Evolutionary conservation across 1,139 yeast species (phyloP).

Genomic region (Casaregolazyma suthepensis): DNA sequence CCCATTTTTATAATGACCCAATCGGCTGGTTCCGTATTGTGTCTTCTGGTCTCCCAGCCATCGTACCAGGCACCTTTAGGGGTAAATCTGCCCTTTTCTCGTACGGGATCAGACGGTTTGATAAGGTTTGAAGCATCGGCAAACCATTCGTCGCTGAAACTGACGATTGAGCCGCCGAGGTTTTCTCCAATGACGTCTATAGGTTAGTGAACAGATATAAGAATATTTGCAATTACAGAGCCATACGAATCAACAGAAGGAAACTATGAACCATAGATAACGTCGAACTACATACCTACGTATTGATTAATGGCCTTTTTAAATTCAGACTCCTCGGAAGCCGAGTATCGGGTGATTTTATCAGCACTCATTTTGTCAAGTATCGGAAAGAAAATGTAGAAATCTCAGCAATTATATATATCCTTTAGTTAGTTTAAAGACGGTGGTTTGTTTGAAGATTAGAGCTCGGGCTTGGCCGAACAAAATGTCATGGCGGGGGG

Average conservation of each 20-base stretch:
- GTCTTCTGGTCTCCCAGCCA: slow-evolving; percentile 98
- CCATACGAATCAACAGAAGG: no score
- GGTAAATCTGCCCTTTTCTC: slow-evolving; percentile 73
- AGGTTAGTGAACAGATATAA: not conserved
- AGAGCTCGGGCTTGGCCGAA: not conserved
- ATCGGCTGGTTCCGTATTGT: slow-evolving; percentile 75
- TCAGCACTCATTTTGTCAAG: not conserved
- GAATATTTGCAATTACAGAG: no score
- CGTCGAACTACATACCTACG: slow-evolving; percentile 13
- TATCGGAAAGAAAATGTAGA: not conserved
- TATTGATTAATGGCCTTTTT: slow-evolving; percentile 19
- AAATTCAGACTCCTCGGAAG: slow-evolving; percentile 17
- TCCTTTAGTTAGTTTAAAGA: no score
- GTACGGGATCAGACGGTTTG: slow-evolving; percentile 69
- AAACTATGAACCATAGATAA: not conserved
- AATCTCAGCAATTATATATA: not conserved
- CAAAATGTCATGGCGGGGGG: not conserved
- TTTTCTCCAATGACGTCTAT: slow-evolving; percentile 73
- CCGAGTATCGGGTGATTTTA: slow-evolving; percentile 3
- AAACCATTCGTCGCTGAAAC: slow-evolving; percentile 86
- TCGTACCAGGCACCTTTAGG: slow-evolving; percentile 95
- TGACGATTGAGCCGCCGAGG: slow-evolving; percentile 67
- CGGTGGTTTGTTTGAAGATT: not conserved
- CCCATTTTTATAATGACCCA: slow-evolving; percentile 83
- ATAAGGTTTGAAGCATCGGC: slow-evolving; percentile 88